Evolutionary conservation across 2,329 filamentous ascomycete species (phyloP).

Genomic region (Blastomyces percursus): DNA sequence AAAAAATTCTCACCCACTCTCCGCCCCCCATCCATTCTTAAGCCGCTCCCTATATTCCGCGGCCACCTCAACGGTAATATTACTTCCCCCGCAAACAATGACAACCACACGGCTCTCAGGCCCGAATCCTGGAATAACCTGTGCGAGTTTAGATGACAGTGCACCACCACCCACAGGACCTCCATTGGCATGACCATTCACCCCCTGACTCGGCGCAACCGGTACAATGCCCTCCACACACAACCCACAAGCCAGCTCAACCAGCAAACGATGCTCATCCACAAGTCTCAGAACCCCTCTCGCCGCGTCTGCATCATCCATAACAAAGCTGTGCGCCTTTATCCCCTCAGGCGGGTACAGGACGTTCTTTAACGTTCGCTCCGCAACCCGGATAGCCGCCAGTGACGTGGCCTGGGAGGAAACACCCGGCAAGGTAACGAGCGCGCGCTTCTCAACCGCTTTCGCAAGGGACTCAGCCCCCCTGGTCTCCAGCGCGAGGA

Average conservation of each 20-base stretch:
- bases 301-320: conserved; percentile 68
- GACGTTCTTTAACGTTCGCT: conserved; percentile 56
- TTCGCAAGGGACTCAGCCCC: conserved; percentile 61
- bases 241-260: conserved; percentile 78
- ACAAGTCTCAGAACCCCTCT: conserved; percentile 65
- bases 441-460: conserved; percentile 40
- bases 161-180: neutral
- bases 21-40: conserved; percentile 27
- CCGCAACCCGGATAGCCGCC: conserved; percentile 60
- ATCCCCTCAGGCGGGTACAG: conserved; percentile 35
- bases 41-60: conserved; percentile 44
- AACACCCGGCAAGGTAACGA: conserved; percentile 58
- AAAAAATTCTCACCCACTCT: neutral
- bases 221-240: conserved; percentile 46
- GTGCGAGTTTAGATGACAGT: conserved; percentile 42
- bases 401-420: conserved; percentile 65
- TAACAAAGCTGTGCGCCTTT: conserved; percentile 49
- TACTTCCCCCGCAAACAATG: conserved; percentile 70
- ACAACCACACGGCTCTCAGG: conserved; percentile 64
- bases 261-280: conserved; percentile 69
- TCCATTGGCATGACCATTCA: conserved; percentile 7
- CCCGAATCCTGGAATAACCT: conserved; percentile 52
- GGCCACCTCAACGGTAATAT: conserved; percentile 53
- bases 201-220: conserved; percentile 6
- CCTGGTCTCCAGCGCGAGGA: conserved; percentile 64